Evolutionary conservation across 441 rosid species (phyloP).

Genomic region (Brassica balearica): DNA sequence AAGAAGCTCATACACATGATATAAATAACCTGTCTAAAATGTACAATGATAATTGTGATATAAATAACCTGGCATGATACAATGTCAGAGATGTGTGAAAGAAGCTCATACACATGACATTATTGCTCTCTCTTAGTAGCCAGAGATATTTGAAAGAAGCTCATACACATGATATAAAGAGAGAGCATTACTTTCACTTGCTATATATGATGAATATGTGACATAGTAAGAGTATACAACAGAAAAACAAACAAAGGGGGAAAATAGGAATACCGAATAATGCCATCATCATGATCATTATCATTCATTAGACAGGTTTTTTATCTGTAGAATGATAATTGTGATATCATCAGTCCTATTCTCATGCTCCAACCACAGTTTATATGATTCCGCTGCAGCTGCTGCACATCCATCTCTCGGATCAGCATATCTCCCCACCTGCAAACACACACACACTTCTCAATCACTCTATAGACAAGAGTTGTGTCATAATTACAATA

Average conservation of each 20-base stretch:
- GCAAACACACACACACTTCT: background rate
- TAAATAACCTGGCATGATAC: too few relatives aligned
- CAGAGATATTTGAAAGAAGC: constrained; percentile 45
- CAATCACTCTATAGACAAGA: too few relatives aligned
- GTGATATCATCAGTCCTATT: constrained; percentile 97
- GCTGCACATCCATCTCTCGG: constrained; percentile 5
- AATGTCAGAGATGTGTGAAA: too few relatives aligned
- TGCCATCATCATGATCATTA: constrained; percentile 47
- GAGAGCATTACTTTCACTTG: background rate
- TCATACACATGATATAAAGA: background rate
- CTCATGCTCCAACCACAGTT: constrained; percentile 84
- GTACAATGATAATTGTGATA: too few relatives aligned
- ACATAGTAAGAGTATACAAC: constrained; percentile 18
- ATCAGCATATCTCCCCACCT: constrained; percentile 1
- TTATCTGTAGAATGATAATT: constrained; percentile 77
- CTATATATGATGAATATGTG: constrained; percentile 30
- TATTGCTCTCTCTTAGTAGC: constrained; percentile 57
- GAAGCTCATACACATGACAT: too few relatives aligned
- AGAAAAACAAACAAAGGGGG: constrained; percentile 30
- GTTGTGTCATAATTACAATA: too few relatives aligned
- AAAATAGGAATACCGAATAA: background rate
- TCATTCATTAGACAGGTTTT: constrained; percentile 68
- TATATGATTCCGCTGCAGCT: constrained; percentile 77
- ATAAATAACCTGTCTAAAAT: too few relatives aligned
- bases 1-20: too few relatives aligned